phyloP scores from a whole-genome alignment of 1,139 yeast genomes.

The Taphrina communis region DNA sequence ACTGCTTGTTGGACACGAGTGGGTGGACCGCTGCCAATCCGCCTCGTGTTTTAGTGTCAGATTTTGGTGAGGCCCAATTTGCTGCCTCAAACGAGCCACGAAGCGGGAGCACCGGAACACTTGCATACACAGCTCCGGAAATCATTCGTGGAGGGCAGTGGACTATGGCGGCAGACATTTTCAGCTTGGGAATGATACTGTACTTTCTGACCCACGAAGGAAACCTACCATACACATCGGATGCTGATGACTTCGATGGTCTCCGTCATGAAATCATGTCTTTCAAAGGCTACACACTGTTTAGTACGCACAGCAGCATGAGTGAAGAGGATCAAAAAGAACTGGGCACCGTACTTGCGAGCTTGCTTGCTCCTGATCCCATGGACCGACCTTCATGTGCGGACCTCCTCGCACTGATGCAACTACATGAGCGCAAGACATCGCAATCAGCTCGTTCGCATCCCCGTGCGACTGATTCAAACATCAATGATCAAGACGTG shows the following conservation, averaged over 20 bases:
- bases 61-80: slow-evolving; percentile 86
- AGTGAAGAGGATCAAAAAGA: slow-evolving; percentile 55
- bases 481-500: not conserved
- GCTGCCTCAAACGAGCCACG: slow-evolving; percentile 46
- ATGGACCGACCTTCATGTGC: slow-evolving; percentile 57
- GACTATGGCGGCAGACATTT: slow-evolving; percentile 62
- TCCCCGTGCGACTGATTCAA: not conserved
- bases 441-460: not conserved
- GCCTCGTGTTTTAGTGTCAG: slow-evolving; percentile 79
- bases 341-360: slow-evolving; percentile 54
- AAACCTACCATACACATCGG: slow-evolving; percentile 54
- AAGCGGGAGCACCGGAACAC: slow-evolving; percentile 35
- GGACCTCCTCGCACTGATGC: slow-evolving; percentile 53
- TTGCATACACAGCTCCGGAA: slow-evolving; percentile 48
- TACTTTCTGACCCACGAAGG: slow-evolving; percentile 72
- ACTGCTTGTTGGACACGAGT: slow-evolving; percentile 59
- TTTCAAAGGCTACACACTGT: slow-evolving; percentile 50
- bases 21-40: slow-evolving; percentile 51
- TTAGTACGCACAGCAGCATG: slow-evolving; percentile 47
- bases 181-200: slow-evolving; percentile 80
- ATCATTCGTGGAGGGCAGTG: slow-evolving; percentile 42
- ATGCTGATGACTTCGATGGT: slow-evolving; percentile 52
- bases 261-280: slow-evolving; percentile 56
- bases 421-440: slow-evolving; percentile 10
- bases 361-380: slow-evolving; percentile 54